Evolutionary conservation across 352 stramenopile species (phyloP).

Genomic region (Plasmopara muralis): DNA sequence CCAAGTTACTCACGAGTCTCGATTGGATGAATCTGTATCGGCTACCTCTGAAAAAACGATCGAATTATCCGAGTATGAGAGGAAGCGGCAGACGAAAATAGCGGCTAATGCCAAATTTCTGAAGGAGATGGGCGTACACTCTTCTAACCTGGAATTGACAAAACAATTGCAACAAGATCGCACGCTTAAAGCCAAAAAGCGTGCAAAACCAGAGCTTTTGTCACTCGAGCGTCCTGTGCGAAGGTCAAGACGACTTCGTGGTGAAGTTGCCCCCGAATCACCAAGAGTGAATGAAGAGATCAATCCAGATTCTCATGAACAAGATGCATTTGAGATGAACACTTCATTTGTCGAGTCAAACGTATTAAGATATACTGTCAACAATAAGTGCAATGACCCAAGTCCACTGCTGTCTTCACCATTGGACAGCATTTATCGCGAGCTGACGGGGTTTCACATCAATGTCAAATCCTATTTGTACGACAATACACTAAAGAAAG

Average conservation of each 20-base stretch:
- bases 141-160: conserved; percentile 17
- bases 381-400: conserved; percentile 2
- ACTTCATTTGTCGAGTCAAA: conserved; percentile 29
- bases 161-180: conserved; percentile 8
- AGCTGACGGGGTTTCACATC: conserved; percentile 22
- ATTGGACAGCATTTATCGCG: neutral
- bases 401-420: neutral
- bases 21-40: too few relatives aligned
- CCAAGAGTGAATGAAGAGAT: conserved; percentile 3
- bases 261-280: conserved; percentile 9
- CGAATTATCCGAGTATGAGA: conserved; percentile 39
- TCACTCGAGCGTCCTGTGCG: conserved; percentile 14
- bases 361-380: conserved; percentile 27
- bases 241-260: conserved; percentile 32
- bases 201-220: conserved; percentile 5
- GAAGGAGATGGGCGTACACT: conserved; percentile 32
- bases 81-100: conserved; percentile 32
- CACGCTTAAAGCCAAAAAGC: neutral
- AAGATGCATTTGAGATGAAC: conserved; percentile 10
- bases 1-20: neutral
- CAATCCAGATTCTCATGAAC: conserved; percentile 3
- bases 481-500: conserved; percentile 34
- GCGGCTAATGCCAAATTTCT: conserved; percentile 42
- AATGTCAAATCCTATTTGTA: conserved; percentile 12
- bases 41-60: neutral